Evolutionary conservation across 345 rosid species (phyloP).

Genomic region (Acer saccharum): DNA sequence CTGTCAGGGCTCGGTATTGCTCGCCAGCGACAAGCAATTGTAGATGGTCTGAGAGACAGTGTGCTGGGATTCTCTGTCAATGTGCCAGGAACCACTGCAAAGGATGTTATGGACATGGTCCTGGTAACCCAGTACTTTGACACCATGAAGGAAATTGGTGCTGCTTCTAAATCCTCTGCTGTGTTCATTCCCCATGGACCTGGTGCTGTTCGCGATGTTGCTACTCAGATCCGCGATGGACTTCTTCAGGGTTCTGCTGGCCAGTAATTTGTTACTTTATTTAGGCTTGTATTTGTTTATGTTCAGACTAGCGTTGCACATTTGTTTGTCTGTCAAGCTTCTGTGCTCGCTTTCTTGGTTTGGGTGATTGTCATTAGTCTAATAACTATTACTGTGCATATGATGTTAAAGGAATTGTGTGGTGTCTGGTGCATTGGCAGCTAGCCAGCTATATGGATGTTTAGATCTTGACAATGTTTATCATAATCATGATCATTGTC

Average conservation of each 20-base stretch:
- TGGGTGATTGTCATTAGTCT: neutral
- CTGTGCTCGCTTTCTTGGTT: neutral
- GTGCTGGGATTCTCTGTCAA: conserved; percentile 39
- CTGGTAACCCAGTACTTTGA: conserved; percentile 42
- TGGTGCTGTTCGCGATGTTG: conserved; percentile 42
- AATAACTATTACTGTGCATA: neutral
- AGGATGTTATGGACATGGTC: conserved; percentile 50
- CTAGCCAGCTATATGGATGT: neutral
- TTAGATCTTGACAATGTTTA: neutral
- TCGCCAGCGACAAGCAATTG: conserved; percentile 43
- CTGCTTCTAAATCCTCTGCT: conserved; percentile 39
- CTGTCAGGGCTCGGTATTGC: conserved; percentile 41
- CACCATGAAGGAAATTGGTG: conserved; percentile 43
- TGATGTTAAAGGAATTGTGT: neutral
- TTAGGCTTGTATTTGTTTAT: neutral
- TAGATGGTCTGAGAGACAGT: conserved; percentile 44
- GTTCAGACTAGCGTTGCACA: neutral
- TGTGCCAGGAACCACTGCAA: conserved; percentile 40
- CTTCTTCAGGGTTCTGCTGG: conserved; percentile 33
- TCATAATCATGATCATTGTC: neutral
- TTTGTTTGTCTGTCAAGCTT: neutral
- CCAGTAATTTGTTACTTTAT: conserved; percentile 17
- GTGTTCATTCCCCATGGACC: conserved; percentile 48
- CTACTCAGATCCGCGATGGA: conserved; percentile 43
- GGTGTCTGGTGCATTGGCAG: neutral